Evolutionary conservation across 306 rosid genomes (phyloP).

Genomic region (Dryas alaskensis): DNA sequence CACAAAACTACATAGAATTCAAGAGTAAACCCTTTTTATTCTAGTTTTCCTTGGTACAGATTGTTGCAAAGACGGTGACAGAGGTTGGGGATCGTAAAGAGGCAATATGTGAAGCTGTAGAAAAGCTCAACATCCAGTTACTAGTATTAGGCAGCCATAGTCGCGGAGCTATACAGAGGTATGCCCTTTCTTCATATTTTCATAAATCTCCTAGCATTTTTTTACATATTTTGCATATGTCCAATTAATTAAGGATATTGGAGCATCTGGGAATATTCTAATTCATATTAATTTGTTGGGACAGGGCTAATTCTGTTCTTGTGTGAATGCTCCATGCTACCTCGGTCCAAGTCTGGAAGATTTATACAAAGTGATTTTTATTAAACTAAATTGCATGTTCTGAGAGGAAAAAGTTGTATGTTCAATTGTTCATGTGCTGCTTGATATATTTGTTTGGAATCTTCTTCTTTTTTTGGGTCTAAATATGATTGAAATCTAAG

Average conservation of each 20-base stretch:
- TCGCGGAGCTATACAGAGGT: constrained; percentile 34
- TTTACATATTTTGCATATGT: too few relatives aligned
- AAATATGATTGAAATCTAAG: not conserved
- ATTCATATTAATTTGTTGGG: not conserved
- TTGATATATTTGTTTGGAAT: not conserved
- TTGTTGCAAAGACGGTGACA: constrained; percentile 30
- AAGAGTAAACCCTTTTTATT: too few relatives aligned
- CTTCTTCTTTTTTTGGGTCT: too few relatives aligned
- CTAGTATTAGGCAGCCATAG: constrained; percentile 48
- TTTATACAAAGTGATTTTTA: not conserved
- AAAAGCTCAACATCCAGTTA: constrained; percentile 29
- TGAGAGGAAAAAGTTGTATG: not conserved
- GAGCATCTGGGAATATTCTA: not conserved
- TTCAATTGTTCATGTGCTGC: not conserved
- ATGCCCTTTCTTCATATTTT: not conserved
- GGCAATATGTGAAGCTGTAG: constrained; percentile 40
- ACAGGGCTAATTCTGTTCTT: constrained; percentile 24
- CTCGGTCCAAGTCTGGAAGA: not conserved
- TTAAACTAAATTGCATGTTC: not conserved
- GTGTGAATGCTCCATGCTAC: not conserved
- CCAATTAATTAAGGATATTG: not conserved
- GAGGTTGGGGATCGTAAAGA: constrained; percentile 38
- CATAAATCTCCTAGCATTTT: too few relatives aligned
- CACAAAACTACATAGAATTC: too few relatives aligned
- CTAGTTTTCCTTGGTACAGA: constrained; percentile 18